These are phyloP conservation scores for Corynascus novoguineensis DNA, from an alignment of 495 filamentous ascomycete species.

Conservation along the genomic window DNA sequence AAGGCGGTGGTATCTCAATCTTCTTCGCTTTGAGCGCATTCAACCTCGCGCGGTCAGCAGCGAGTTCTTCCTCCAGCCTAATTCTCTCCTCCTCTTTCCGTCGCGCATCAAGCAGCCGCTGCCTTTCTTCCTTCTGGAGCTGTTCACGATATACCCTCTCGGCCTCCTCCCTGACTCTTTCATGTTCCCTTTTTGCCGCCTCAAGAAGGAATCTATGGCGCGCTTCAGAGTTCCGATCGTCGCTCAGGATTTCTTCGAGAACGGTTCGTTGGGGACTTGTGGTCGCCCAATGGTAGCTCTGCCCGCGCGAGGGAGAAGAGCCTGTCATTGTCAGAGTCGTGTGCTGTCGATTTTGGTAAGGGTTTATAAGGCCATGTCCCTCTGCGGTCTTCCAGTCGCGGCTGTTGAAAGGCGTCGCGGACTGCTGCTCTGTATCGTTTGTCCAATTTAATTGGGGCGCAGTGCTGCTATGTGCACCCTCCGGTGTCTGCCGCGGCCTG, in stretches of 20 bases:
- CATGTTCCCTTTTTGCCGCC: slow-evolving; percentile 56
- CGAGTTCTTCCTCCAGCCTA: slow-evolving; percentile 36
- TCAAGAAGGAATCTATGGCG: slow-evolving; percentile 58
- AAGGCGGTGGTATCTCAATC: slow-evolving; percentile 38
- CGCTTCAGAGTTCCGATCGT: slow-evolving; percentile 40
- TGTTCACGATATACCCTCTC: slow-evolving; percentile 42
- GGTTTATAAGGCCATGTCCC: slow-evolving; percentile 15
- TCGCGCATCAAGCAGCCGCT: slow-evolving; percentile 44
- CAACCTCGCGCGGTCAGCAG: slow-evolving; percentile 38
- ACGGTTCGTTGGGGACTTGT: slow-evolving; percentile 29
- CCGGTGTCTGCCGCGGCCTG: neutral
- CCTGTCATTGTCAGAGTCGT: slow-evolving; percentile 31
- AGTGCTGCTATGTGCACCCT: slow-evolving; percentile 2
- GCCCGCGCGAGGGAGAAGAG: slow-evolving; percentile 33
- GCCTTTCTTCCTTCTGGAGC: slow-evolving; percentile 42
- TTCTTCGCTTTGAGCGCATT: slow-evolving; percentile 40
- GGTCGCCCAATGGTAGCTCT: slow-evolving; percentile 30
- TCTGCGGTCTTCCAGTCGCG: neutral
- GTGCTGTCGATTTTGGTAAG: neutral
- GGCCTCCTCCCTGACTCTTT: slow-evolving; percentile 58
- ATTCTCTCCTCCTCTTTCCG: slow-evolving; percentile 51
- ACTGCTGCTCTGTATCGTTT: neutral
- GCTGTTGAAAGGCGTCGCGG: neutral
- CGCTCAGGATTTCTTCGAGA: slow-evolving; percentile 35
- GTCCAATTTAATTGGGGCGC: slow-evolving; percentile 3